phyloP scores from a whole-genome alignment of 1,284 basidiomycete species.

The Naganishia cerealis region DNA sequence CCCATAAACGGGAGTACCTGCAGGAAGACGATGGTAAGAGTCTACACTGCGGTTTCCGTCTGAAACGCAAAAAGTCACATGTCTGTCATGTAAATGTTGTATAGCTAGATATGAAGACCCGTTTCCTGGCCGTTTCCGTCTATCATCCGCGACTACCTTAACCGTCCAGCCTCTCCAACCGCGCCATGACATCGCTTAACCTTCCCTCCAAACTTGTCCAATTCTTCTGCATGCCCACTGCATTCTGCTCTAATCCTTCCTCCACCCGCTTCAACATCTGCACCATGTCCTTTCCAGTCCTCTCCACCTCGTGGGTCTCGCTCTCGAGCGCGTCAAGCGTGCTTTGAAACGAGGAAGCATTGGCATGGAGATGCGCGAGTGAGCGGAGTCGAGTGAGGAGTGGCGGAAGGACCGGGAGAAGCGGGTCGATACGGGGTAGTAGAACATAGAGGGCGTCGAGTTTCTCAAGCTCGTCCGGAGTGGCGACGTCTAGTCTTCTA shows the following conservation, averaged over 20 bases:
- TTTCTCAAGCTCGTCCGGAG: constrained; percentile 58
- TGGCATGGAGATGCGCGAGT: constrained; percentile 75
- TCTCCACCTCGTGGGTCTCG: constrained; percentile 65
- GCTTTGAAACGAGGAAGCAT: constrained; percentile 68
- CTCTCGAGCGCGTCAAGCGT: constrained; percentile 68
- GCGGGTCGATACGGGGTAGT: constrained; percentile 76
- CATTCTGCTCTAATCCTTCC: constrained; percentile 71
- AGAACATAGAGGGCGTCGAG: constrained; percentile 65
- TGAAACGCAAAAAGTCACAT: no score
- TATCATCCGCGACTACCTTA: constrained; percentile 2
- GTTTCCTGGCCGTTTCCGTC: no score
- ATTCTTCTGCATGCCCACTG: constrained; percentile 68
- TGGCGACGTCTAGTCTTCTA: constrained; percentile 55
- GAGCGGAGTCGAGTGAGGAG: constrained; percentile 84
- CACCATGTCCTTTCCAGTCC: constrained; percentile 67
- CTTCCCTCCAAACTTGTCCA: constrained; percentile 65
- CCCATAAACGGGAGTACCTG: no score
- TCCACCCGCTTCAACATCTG: constrained; percentile 67
- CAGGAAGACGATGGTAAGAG: no score
- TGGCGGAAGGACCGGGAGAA: constrained; percentile 84
- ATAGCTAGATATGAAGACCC: no score
- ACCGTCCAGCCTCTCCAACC: constrained; percentile 40
- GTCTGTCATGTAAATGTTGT: no score
- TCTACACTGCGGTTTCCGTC: no score
- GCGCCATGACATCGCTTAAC: constrained; percentile 59